These are phyloP conservation scores for Verticillium nubilum DNA, from an alignment of 2,329 filamentous ascomycete genomes.

Conservation along the genomic window DNA sequence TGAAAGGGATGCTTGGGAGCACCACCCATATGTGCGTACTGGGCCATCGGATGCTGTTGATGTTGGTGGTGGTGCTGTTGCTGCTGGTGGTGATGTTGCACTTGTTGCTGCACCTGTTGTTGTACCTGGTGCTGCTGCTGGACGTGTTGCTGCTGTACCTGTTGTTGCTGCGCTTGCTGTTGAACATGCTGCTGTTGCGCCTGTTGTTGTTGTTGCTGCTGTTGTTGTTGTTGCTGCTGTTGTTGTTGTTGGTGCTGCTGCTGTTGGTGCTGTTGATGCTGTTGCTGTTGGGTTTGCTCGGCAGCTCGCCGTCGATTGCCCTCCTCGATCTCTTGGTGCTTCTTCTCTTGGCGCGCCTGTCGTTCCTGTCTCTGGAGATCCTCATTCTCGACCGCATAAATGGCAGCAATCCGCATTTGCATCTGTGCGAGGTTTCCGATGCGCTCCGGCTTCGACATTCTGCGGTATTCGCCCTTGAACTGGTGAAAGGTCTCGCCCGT, in stretches of 20 bases:
- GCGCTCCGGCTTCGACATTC: slow-evolving; percentile 33
- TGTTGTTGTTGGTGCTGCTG: slow-evolving; percentile 11
- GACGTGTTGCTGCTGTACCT: neutral
- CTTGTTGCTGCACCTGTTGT: slow-evolving; percentile 5
- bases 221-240: slow-evolving; percentile 14
- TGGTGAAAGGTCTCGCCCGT: slow-evolving; percentile 38
- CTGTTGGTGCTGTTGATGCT: slow-evolving; percentile 9
- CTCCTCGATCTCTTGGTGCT: slow-evolving; percentile 31
- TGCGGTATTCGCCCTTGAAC: slow-evolving; percentile 37
- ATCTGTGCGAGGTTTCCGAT: slow-evolving; percentile 31
- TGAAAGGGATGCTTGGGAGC: slow-evolving; percentile 11
- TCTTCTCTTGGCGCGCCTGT: slow-evolving; percentile 29
- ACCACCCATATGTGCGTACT: slow-evolving; percentile 11
- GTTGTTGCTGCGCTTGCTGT: neutral
- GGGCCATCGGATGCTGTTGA: slow-evolving; percentile 1
- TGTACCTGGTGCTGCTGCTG: slow-evolving; percentile 1
- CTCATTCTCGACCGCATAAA: slow-evolving; percentile 39
- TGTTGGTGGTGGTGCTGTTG: slow-evolving; percentile 3
- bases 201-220: slow-evolving; percentile 13
- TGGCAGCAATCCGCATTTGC: slow-evolving; percentile 35
- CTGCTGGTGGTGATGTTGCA: slow-evolving; percentile 5
- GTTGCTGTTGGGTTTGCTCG: slow-evolving; percentile 19
- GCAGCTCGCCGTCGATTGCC: slow-evolving; percentile 19
- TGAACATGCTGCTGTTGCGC: slow-evolving; percentile 7
- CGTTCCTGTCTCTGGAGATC: slow-evolving; percentile 33